phyloP scores from a whole-genome alignment of 495 filamentous ascomycete genomes.

The Podospora comata region DNA sequence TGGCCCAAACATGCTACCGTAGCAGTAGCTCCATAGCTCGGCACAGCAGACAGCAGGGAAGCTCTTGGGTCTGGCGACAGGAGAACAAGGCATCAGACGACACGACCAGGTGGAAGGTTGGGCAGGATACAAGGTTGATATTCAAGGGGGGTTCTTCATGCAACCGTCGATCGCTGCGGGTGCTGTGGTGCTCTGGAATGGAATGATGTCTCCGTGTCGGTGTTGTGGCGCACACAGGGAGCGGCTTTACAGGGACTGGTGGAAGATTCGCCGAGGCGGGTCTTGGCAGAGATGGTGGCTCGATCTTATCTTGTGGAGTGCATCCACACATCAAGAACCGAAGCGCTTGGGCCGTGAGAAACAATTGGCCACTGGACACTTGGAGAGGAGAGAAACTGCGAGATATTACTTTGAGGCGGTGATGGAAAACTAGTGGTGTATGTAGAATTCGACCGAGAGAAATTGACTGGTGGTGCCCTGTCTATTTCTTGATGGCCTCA shows the following conservation, averaged over 20 bases:
- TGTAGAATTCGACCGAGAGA: no score
- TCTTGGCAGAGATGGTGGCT: constrained; percentile 12
- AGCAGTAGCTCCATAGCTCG: background rate
- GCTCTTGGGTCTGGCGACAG: constrained; percentile 2
- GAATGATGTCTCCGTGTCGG: background rate
- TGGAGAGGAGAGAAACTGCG: background rate
- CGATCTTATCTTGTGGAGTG: background rate
- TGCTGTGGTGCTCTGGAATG: background rate
- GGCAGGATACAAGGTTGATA: constrained; percentile 8
- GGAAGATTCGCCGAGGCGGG: constrained; percentile 14
- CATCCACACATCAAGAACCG: background rate
- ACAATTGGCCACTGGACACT: background rate
- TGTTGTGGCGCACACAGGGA: no score
- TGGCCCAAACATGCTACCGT: constrained; percentile 29
- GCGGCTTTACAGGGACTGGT: background rate
- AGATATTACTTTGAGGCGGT: background rate
- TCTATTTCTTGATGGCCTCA: background rate
- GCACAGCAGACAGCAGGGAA: background rate
- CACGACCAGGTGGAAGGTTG: constrained; percentile 10
- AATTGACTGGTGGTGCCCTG: no score
- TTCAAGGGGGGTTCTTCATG: constrained; percentile 19
- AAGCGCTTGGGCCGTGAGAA: background rate
- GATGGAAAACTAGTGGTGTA: no score
- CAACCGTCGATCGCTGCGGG: constrained; percentile 14
- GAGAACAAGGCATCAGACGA: constrained; percentile 10